Evolutionary conservation across 2,329 filamentous ascomycete species (phyloP).

Genomic region (Trichoderma sp.): DNA sequence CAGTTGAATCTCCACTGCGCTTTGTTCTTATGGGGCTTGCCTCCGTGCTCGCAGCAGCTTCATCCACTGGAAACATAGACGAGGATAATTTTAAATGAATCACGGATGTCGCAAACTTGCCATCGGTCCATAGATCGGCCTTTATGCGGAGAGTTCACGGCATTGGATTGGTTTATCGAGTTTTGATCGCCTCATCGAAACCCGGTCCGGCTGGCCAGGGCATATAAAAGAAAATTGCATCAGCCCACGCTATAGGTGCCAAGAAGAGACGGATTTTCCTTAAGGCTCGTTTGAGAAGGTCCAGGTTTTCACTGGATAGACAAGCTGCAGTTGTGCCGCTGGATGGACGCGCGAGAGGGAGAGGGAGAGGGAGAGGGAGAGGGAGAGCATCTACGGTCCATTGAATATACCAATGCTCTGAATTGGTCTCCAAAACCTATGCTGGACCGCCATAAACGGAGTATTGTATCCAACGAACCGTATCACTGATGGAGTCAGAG

Average conservation of each 20-base stretch:
- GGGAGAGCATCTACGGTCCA: background rate
- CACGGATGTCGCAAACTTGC: background rate
- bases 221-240: slow-evolving; percentile 8
- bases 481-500: background rate
- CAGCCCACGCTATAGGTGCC: slow-evolving; percentile 13
- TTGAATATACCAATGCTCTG: background rate
- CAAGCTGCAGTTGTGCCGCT: background rate
- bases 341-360: background rate
- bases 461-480: background rate
- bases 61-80: background rate
- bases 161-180: slow-evolving; percentile 5
- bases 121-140: slow-evolving; percentile 17
- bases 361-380: background rate
- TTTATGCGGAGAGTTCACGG: slow-evolving; percentile 1
- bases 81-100: background rate
- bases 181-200: slow-evolving; percentile 14
- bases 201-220: background rate
- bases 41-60: slow-evolving; percentile 17
- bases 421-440: background rate
- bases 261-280: background rate
- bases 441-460: background rate
- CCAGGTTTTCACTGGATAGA: background rate
- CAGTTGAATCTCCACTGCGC: slow-evolving; percentile 35
- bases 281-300: slow-evolving; percentile 3
- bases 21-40: slow-evolving; percentile 7